Percentiles rank a stretch among this genome's conserved stretches.
phyloP scores from a whole-genome alignment of 441 rosid species.

The Euphorbia celastroides region DNA sequence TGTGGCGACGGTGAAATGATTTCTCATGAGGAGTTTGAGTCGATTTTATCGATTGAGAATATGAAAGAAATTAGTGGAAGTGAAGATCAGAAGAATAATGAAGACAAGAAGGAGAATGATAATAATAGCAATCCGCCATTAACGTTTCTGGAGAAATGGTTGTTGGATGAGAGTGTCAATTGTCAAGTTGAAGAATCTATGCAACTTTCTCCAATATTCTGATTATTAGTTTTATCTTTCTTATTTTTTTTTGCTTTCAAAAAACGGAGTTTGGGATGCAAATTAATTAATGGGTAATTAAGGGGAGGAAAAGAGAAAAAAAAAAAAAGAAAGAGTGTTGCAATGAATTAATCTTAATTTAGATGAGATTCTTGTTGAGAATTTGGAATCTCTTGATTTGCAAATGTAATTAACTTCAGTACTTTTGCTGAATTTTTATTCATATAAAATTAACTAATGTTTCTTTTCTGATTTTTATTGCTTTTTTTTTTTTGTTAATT shows the following conservation, averaged over 20 bases:
- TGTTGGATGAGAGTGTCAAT: constrained; percentile 66
- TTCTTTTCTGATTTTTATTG: no score
- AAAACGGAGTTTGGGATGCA: constrained; percentile 4
- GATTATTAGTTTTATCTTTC: constrained; percentile 7
- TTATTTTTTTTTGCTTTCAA: not conserved
- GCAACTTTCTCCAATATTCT: constrained; percentile 66
- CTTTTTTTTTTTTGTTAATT: no score
- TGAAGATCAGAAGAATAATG: constrained; percentile 27
- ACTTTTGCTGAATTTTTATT: constrained; percentile 2
- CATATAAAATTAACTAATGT: not conserved
- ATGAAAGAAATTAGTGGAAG: constrained; percentile 28
- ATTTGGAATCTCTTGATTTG: constrained; percentile 27
- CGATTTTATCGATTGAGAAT: constrained; percentile 53
- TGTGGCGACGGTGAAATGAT: constrained; percentile 30
- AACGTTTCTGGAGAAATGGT: constrained; percentile 93
- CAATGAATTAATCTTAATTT: constrained; percentile 12
- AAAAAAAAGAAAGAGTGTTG: not conserved
- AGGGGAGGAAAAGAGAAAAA: not conserved
- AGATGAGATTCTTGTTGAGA: constrained; percentile 25
- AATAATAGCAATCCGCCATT: constrained; percentile 41
- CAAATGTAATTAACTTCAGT: constrained; percentile 26
- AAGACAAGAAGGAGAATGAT: not conserved
- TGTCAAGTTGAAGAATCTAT: constrained; percentile 67
- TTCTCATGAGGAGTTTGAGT: constrained; percentile 45
- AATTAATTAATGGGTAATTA: constrained; percentile 1